Evolutionary conservation across 768 basidiomycete genomes (phyloP), one percentile per base, ranked within the genome.

Genomic region (Mycena epipterygia): DNA sequence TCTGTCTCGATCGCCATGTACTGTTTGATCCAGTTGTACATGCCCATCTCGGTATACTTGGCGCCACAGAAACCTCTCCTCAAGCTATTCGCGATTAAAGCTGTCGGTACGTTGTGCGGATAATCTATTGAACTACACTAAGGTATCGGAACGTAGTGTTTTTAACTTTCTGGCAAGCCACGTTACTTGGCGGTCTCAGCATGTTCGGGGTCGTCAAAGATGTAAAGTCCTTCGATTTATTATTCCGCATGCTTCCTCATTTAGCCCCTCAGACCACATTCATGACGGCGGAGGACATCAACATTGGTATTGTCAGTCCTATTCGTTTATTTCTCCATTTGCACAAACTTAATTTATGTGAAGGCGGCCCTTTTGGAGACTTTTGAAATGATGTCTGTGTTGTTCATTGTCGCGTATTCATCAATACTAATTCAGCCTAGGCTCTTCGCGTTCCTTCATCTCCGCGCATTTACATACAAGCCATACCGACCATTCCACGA

Each of bases 1-100:
- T 93, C 92, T 0, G 93, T 95, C 21, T 87, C 92, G 0, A 76
- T 94, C 61, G 91, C 92, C 35, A 93, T 94, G 92, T 95, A 92
- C 77, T 92, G 91, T 76, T 79, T 93, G 66, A 80, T 95, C 25
- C 93, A 94, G 76, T 80, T 95, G 21, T 93, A 92, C 74, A 72
- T 93, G 11, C 79, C 88, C 0, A 84, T 94, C 19, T 79, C 89
- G 9, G 79, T 78, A 16, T 81, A 88, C 49, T 82, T 95, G n/a
- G 81, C 84, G 13, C 87, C 86, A 0, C 87, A 89, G 61, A 84
- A 85, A 56, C 93, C 93, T 2, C 75, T 94, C 19, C 79, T 93
- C 23, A 93, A 93, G 77, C 79, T 94, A 12, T 87, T 94, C 73
- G 85, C 92, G 13, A 83, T 94, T 73, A 95, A 94, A 77, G 90